These are phyloP conservation scores for Mortierella alpina DNA, from an alignment of 192 early-diverging fungal species.

Conservation along the genomic window DNA sequence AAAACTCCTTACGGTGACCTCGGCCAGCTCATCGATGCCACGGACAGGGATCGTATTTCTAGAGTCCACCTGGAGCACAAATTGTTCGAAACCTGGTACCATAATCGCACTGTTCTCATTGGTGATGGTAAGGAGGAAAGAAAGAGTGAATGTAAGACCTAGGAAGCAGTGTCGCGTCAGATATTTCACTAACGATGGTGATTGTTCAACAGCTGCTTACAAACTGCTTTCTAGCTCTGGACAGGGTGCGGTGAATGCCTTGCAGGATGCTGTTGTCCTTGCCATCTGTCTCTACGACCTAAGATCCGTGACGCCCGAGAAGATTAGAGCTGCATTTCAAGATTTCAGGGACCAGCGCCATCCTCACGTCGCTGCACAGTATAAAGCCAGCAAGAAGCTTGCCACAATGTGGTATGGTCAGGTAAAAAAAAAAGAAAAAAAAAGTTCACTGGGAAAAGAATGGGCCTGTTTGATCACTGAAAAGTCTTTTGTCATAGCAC, in stretches of 20 bases:
- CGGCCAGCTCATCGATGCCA: constrained; percentile 34
- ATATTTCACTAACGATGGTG: background rate
- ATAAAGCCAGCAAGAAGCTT: constrained; percentile 1
- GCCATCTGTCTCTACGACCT: constrained; percentile 35
- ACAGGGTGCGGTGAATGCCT: constrained; percentile 37
- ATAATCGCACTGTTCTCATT: constrained; percentile 20
- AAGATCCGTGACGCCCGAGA: background rate
- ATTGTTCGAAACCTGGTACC: constrained; percentile 39
- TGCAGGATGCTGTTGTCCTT: constrained; percentile 38
- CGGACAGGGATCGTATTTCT: constrained; percentile 27
- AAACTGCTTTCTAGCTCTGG: constrained; percentile 35
- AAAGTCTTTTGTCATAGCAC: too few relatives aligned
- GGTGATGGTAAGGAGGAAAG: constrained; percentile 32
- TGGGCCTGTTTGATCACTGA: too few relatives aligned
- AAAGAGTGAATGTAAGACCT: background rate
- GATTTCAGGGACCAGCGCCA: constrained; percentile 33
- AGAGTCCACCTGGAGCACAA: constrained; percentile 41
- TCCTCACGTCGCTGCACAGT: constrained; percentile 18
- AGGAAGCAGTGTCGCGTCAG: background rate
- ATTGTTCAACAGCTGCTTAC: constrained; percentile 12
- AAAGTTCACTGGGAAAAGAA: too few relatives aligned
- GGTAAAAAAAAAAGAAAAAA: too few relatives aligned
- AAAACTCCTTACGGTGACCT: constrained; percentile 23
- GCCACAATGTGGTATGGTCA: constrained; percentile 35
- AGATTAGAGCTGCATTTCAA: constrained; percentile 4